phyloP scores from a whole-genome alignment of 768 basidiomycete species.

The Lactarius hatsudake region DNA sequence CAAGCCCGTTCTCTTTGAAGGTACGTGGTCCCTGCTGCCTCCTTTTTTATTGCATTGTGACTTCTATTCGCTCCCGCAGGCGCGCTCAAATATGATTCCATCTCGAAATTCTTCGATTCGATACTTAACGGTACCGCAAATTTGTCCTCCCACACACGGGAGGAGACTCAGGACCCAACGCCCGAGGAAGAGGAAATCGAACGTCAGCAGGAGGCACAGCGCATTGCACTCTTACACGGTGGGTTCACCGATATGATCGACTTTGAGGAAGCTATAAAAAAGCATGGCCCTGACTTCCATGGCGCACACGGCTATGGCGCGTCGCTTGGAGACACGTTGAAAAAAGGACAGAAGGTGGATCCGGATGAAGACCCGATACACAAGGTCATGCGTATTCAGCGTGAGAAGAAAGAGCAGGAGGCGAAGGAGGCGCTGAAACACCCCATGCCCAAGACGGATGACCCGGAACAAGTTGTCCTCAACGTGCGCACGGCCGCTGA shows the following conservation, averaged over 20 bases:
- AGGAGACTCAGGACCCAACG: slow-evolving; percentile 9
- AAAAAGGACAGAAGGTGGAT: slow-evolving; percentile 34
- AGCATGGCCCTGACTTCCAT: slow-evolving; percentile 43
- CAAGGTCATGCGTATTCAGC: slow-evolving; percentile 31
- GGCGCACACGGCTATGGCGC: slow-evolving; percentile 43
- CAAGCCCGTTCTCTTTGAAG: slow-evolving; percentile 52
- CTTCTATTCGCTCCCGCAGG: slow-evolving; percentile 41
- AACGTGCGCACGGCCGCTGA: slow-evolving; percentile 26
- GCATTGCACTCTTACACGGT: slow-evolving; percentile 50
- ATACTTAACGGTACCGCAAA: slow-evolving; percentile 69
- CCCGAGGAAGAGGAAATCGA: slow-evolving; percentile 46
- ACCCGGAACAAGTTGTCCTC: slow-evolving; percentile 29
- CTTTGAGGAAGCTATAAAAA: slow-evolving; percentile 50
- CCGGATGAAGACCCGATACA: slow-evolving; percentile 32
- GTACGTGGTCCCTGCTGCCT: slow-evolving; percentile 37
- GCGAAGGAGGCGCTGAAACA: slow-evolving; percentile 23
- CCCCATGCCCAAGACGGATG: slow-evolving; percentile 30
- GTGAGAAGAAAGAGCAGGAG: slow-evolving; percentile 30
- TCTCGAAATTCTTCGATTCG: slow-evolving; percentile 71
- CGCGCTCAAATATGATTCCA: slow-evolving; percentile 65
- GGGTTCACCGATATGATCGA: slow-evolving; percentile 50
- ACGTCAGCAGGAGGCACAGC: slow-evolving; percentile 52
- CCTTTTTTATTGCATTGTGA: not conserved
- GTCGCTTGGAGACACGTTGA: slow-evolving; percentile 41
- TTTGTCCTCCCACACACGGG: slow-evolving; percentile 36